These are phyloP conservation scores for Amanita thiersii DNA, from an alignment of 768 basidiomycete genomes.

Conservation along the genomic window DNA sequence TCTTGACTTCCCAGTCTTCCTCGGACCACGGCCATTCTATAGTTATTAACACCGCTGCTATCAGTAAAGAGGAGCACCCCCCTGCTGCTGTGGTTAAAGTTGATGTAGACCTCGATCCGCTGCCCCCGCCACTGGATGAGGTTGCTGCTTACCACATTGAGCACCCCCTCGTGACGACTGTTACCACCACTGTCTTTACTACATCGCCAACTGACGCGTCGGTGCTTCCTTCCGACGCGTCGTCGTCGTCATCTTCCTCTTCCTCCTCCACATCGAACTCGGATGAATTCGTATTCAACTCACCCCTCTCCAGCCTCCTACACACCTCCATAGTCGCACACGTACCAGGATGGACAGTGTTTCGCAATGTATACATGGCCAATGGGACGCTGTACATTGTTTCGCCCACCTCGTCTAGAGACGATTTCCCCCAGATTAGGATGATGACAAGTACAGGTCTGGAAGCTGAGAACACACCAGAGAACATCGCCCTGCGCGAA, in stretches of 20 bases:
- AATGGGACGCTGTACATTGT: conserved; percentile 76
- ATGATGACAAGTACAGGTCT: conserved; percentile 67
- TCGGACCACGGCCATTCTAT: conserved; percentile 19
- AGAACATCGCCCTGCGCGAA: conserved; percentile 58
- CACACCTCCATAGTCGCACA: conserved; percentile 53
- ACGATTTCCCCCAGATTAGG: conserved; percentile 32
- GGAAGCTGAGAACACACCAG: conserved; percentile 46
- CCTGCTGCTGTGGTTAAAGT: no score
- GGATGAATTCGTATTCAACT: conserved; percentile 12
- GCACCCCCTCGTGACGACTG: neutral
- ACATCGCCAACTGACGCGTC: neutral
- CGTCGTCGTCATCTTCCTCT: no score
- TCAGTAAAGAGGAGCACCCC: no score
- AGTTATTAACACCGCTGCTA: conserved; percentile 22
- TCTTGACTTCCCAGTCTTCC: conserved; percentile 22
- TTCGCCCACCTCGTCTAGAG: conserved; percentile 21
- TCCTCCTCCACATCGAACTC: no score
- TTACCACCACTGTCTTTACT: neutral
- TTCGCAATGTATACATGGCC: conserved; percentile 76
- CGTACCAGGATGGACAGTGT: conserved; percentile 81
- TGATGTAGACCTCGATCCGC: conserved; percentile 7
- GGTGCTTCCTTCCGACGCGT: conserved; percentile 1
- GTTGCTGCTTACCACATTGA: conserved; percentile 5
- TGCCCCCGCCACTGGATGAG: conserved; percentile 3
- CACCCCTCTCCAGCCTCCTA: conserved; percentile 27